Conservation (phyloP, 768 basidiomycete genomes). For the Cystobasidium ongulense region DNA sequence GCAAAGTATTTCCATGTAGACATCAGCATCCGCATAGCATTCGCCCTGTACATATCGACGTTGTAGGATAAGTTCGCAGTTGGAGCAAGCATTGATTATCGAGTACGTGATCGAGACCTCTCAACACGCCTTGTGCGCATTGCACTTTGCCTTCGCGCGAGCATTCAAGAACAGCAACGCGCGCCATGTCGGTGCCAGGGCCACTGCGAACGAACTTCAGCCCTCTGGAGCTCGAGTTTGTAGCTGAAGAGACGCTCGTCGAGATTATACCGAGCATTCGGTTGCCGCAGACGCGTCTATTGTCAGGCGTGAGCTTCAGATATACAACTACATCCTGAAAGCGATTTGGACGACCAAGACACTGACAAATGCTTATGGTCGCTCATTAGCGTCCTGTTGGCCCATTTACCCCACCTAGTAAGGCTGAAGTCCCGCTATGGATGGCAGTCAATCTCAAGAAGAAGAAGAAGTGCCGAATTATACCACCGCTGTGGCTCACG, state of each 20-base stretch:
- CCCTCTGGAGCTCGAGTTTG: constrained; percentile 30
- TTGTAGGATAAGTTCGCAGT: not conserved
- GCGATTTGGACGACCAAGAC: no score
- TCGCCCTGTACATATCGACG: no score
- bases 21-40: no score
- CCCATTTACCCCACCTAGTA: constrained; percentile 78
- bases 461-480: constrained; percentile 88
- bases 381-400: constrained; percentile 58
- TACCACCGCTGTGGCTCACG: constrained; percentile 80
- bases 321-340: no score
- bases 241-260: constrained; percentile 23
- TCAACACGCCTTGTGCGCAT: no score
- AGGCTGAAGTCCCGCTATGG: constrained; percentile 85
- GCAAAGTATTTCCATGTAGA: no score
- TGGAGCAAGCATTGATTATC: not conserved
- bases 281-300: constrained; percentile 21
- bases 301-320: constrained; percentile 18
- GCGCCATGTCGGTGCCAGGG: constrained; percentile 11
- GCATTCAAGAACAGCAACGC: not conserved
- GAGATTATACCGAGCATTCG: constrained; percentile 19
- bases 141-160: no score
- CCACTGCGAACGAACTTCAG: constrained; percentile 24
- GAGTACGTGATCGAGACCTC: no score
- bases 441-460: constrained; percentile 86
- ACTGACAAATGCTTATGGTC: not conserved